A percentile compares a stretch with the other conserved stretches of the same genome.
phyloP scores from a whole-genome alignment of 768 basidiomycete genomes.

The Tephrocybe sp. region DNA sequence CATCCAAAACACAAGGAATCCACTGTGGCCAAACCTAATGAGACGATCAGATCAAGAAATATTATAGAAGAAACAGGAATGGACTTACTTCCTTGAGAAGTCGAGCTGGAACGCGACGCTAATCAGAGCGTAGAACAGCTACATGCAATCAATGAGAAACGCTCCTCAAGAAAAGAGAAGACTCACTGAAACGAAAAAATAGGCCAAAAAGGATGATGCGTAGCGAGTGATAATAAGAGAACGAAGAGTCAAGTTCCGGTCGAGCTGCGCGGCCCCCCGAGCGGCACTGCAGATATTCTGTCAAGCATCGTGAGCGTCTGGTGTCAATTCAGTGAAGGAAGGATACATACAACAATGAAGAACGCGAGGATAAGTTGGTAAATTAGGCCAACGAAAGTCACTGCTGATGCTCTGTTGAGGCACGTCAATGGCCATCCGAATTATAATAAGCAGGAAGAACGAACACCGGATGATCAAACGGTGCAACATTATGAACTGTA shows the following conservation, averaged over 20 bases:
- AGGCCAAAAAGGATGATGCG: conserved; percentile 26
- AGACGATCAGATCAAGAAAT: neutral
- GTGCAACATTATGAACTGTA: conserved; percentile 46
- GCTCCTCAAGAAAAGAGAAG: too few relatives aligned
- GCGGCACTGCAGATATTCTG: conserved; percentile 33
- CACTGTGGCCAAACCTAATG: conserved; percentile 43
- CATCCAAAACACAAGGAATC: conserved; percentile 71
- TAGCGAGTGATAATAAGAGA: conserved; percentile 34
- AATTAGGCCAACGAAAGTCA: conserved; percentile 54
- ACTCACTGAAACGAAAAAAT: conserved; percentile 39
- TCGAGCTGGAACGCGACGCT: conserved; percentile 61
- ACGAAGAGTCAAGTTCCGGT: conserved; percentile 23
- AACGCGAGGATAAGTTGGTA: conserved; percentile 49
- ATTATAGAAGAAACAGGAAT: neutral
- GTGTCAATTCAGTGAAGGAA: neutral
- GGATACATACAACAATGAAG: conserved; percentile 37
- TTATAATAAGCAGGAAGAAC: conserved; percentile 17
- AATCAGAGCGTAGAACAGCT: conserved; percentile 61
- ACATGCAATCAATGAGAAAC: neutral
- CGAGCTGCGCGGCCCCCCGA: conserved; percentile 30
- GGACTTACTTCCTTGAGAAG: conserved; percentile 41
- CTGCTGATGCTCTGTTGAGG: conserved; percentile 44
- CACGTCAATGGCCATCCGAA: neutral
- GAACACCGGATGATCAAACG: conserved; percentile 61
- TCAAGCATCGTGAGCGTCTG: too few relatives aligned